Evolutionary conservation across 495 filamentous ascomycete species (phyloP).

Genomic region (Baudoinia panamericana): DNA sequence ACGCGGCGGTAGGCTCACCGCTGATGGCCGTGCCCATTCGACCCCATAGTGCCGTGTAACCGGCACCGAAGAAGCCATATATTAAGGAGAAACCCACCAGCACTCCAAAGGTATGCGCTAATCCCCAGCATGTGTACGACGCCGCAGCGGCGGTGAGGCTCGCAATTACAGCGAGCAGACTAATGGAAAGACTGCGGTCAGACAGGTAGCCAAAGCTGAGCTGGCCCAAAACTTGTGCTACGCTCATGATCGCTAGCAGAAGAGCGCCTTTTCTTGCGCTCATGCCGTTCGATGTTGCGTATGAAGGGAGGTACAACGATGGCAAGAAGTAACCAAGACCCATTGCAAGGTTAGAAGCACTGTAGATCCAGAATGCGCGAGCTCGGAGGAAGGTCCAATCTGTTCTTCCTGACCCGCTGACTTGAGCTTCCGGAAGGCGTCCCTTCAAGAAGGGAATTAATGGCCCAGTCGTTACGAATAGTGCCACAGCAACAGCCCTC

Average conservation of each 20-base stretch:
- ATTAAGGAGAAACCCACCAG: conserved; percentile 26
- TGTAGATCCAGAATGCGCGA: conserved; percentile 27
- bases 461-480: conserved; percentile 10
- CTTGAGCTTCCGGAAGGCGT: conserved; percentile 2
- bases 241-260: conserved; percentile 27
- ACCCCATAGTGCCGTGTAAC: conserved; percentile 24
- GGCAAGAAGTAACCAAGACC: conserved; percentile 31
- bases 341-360: conserved; percentile 23
- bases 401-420: not conserved
- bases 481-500: conserved; percentile 2
- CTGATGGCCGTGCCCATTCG: conserved; percentile 16
- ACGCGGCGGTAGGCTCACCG: conserved; percentile 10
- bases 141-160: conserved; percentile 23
- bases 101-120: conserved; percentile 20
- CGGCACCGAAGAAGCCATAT: conserved; percentile 32
- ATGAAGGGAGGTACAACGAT: conserved; percentile 26
- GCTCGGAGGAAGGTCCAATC: conserved; percentile 20
- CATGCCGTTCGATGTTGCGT: conserved; percentile 26
- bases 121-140: conserved; percentile 25
- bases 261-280: conserved; percentile 22
- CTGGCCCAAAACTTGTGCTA: conserved; percentile 28
- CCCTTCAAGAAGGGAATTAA: conserved; percentile 9
- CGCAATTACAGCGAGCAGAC: conserved; percentile 20
- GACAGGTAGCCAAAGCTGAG: conserved; percentile 28
- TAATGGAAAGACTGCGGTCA: conserved; percentile 19